phyloP scores from a whole-genome alignment of 1,284 basidiomycete species.

The Cryptococcus depauperatus region DNA sequence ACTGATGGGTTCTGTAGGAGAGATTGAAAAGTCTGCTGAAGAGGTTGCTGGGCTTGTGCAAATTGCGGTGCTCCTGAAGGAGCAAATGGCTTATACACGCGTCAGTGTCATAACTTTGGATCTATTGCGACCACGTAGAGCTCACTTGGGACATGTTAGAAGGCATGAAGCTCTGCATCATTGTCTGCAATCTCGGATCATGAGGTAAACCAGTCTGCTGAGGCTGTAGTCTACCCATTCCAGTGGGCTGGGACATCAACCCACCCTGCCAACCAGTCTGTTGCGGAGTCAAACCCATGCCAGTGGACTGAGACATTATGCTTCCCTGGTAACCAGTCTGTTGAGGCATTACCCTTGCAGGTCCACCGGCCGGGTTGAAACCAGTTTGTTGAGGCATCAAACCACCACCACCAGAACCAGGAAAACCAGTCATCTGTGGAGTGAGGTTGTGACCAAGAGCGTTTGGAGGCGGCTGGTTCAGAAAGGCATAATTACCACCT shows the following conservation, averaged over 20 bases:
- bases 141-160: slow-evolving; percentile 44
- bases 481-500: slow-evolving; percentile 34
- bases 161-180: slow-evolving; percentile 76
- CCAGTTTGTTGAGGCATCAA: slow-evolving; percentile 47
- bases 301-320: slow-evolving; percentile 38
- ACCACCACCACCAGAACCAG: slow-evolving; percentile 24
- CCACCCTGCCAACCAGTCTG: slow-evolving; percentile 48
- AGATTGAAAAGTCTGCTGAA: slow-evolving; percentile 50
- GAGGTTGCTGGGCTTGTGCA: slow-evolving; percentile 42
- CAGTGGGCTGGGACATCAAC: slow-evolving; percentile 69
- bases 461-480: slow-evolving; percentile 39
- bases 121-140: slow-evolving; percentile 1
- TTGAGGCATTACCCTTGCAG: slow-evolving; percentile 31
- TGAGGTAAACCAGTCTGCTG: slow-evolving; percentile 45
- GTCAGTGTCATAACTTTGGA: neutral
- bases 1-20: slow-evolving; percentile 59
- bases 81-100: slow-evolving; percentile 39
- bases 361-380: slow-evolving; percentile 42
- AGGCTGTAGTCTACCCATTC: slow-evolving; percentile 44
- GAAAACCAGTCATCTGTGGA: slow-evolving; percentile 36
- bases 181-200: slow-evolving; percentile 73
- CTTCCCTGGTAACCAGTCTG: slow-evolving; percentile 48
- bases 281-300: slow-evolving; percentile 29
- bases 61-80: slow-evolving; percentile 54
- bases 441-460: slow-evolving; percentile 24